Conservation (phyloP, 495 filamentous ascomycete genomes). For the Penicillium taxi region DNA sequence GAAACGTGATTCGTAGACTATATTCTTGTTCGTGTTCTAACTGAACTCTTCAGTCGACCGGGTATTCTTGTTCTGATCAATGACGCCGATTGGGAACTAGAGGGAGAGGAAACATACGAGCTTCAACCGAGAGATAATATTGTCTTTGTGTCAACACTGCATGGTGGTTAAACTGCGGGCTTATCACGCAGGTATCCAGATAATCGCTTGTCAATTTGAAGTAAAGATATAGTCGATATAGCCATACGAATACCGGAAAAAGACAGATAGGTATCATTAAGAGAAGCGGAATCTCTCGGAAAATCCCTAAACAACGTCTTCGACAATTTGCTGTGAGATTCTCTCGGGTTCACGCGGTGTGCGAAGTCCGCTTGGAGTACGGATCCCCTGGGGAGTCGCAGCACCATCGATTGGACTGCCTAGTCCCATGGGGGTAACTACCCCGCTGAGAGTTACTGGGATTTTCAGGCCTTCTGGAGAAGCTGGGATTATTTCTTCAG, state of each 20-base stretch:
- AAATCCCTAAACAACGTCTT: constrained; percentile 36
- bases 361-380: constrained; percentile 29
- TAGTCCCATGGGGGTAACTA: constrained; percentile 43
- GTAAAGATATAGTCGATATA: neutral
- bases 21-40: too few relatives aligned
- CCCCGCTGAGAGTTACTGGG: constrained; percentile 59
- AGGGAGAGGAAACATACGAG: constrained; percentile 85
- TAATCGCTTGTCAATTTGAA: neutral
- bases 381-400: constrained; percentile 34
- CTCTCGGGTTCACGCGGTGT: constrained; percentile 42
- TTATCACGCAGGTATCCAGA: neutral
- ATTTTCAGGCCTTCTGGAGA: constrained; percentile 81
- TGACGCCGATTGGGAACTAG: constrained; percentile 96
- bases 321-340: constrained; percentile 42
- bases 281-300: too few relatives aligned
- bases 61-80: constrained; percentile 98
- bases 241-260: neutral
- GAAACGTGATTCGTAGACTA: too few relatives aligned
- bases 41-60: constrained; percentile 56
- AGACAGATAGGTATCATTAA: neutral
- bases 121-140: constrained; percentile 77
- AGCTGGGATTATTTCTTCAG: constrained; percentile 54
- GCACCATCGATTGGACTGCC: constrained; percentile 38
- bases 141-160: constrained; percentile 94
- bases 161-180: constrained; percentile 61